Evolutionary conservation across 768 basidiomycete genomes (phyloP).

Genomic region (Lactarius trivialis): DNA sequence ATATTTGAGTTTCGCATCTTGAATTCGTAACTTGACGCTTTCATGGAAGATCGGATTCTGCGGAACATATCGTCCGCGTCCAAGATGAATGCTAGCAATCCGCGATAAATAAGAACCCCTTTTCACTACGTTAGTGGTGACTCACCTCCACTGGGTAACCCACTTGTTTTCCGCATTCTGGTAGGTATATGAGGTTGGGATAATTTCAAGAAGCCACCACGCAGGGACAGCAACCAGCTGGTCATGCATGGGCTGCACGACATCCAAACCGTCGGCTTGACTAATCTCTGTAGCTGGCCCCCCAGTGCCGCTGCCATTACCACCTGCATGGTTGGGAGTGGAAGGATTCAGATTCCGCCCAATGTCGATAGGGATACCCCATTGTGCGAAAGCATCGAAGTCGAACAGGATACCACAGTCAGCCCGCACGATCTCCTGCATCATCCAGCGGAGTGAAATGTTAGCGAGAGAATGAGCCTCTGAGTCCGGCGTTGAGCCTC

Average conservation of each 20-base stretch:
- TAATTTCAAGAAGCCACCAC: constrained; percentile 73
- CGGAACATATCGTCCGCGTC: constrained; percentile 47
- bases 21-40: constrained; percentile 56
- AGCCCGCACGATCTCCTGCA: constrained; percentile 10
- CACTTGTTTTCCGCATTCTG: constrained; percentile 52
- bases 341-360: not conserved
- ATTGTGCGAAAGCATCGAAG: constrained; percentile 5
- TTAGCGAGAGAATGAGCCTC: constrained; percentile 12
- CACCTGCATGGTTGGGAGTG: not conserved
- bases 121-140: not conserved
- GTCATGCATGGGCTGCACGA: constrained; percentile 51
- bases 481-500: constrained; percentile 7
- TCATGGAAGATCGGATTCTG: constrained; percentile 53
- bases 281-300: not conserved
- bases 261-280: constrained; percentile 25
- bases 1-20: constrained; percentile 43
- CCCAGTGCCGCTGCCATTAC: not conserved
- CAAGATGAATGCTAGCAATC: constrained; percentile 44
- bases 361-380: constrained; percentile 10
- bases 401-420: constrained; percentile 15
- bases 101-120: not conserved
- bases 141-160: constrained; percentile 52
- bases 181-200: constrained; percentile 48
- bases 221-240: constrained; percentile 35
- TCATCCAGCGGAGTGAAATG: constrained; percentile 23